Percentiles rank a stretch among this genome's conserved stretches.
These are phyloP conservation scores for Magnusiomyces suaveolens DNA, from an alignment of 1,139 yeast species.

Conservation along the genomic window DNA sequence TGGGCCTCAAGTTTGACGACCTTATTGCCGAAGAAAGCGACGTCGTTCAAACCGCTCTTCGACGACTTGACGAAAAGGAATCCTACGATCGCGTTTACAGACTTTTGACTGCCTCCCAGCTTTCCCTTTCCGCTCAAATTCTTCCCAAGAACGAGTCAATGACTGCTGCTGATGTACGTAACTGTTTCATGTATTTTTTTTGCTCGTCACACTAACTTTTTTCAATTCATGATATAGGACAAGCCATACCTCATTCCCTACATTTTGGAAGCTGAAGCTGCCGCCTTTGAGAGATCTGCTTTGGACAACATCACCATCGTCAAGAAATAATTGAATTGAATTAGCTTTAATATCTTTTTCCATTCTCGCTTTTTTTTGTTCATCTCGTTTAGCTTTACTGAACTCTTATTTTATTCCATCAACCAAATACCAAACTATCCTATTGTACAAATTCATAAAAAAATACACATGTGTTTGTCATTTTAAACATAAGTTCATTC, in stretches of 20 bases:
- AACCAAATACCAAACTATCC: not conserved
- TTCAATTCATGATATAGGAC: conserved; percentile 39
- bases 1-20: conserved; percentile 80
- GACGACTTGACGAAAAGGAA: conserved; percentile 77
- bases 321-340: conserved; percentile 18
- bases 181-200: not conserved
- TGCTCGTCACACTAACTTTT: too few relatives aligned
- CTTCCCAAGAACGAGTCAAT: conserved; percentile 74
- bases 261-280: conserved; percentile 89
- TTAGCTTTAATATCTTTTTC: not conserved
- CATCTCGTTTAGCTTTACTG: not conserved
- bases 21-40: conserved; percentile 80
- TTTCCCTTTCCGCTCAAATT: conserved; percentile 71
- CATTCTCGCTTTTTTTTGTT: not conserved
- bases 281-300: conserved; percentile 75
- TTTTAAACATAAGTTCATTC: too few relatives aligned
- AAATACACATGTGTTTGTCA: not conserved
- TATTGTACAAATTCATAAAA: not conserved
- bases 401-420: not conserved
- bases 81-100: conserved; percentile 87
- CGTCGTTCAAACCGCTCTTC: conserved; percentile 73
- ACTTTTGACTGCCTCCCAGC: conserved; percentile 84
- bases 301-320: conserved; percentile 63
- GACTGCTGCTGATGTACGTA: conserved; percentile 51
- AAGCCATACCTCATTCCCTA: conserved; percentile 77